phyloP scores from a whole-genome alignment of 2,329 filamentous ascomycete genomes.

The Fusarium paranaense region DNA sequence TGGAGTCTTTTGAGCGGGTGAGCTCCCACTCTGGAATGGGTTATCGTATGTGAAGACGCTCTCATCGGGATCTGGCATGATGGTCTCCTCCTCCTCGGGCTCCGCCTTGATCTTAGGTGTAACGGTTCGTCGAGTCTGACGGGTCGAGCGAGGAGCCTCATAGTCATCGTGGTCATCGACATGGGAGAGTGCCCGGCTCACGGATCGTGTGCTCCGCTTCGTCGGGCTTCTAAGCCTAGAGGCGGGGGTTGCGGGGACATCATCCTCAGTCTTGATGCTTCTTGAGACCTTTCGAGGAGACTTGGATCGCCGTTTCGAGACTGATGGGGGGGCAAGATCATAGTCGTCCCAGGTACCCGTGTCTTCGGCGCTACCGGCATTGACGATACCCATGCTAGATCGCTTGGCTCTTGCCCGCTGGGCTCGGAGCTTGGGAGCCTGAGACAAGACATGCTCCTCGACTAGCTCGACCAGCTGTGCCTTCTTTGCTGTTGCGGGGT shows the following conservation, averaged over 20 bases:
- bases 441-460: constrained; percentile 80
- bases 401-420: constrained; percentile 84
- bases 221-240: constrained; percentile 58
- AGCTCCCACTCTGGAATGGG: constrained; percentile 88
- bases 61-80: constrained; percentile 54
- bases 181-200: constrained; percentile 65
- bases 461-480: constrained; percentile 87
- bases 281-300: constrained; percentile 67
- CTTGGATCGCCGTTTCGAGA: constrained; percentile 62
- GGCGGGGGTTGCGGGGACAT: constrained; percentile 53
- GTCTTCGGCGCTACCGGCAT: constrained; percentile 75
- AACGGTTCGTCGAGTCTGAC: constrained; percentile 63
- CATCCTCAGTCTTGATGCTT: constrained; percentile 65
- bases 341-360: constrained; percentile 72
- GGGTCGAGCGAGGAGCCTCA: constrained; percentile 54
- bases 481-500: constrained; percentile 93
- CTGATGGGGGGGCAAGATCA: constrained; percentile 62
- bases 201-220: constrained; percentile 66
- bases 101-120: constrained; percentile 68
- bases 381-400: constrained; percentile 85
- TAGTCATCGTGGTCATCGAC: constrained; percentile 61
- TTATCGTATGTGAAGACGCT: constrained; percentile 90
- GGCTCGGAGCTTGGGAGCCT: constrained; percentile 80
- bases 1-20: constrained; percentile 67
- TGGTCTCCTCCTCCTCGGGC: constrained; percentile 53